Percentiles rank a stretch among this genome's conserved stretches.
Evolutionary conservation across 805 yeast genomes (phyloP).

Genomic region (Geotrichum ghanense): DNA sequence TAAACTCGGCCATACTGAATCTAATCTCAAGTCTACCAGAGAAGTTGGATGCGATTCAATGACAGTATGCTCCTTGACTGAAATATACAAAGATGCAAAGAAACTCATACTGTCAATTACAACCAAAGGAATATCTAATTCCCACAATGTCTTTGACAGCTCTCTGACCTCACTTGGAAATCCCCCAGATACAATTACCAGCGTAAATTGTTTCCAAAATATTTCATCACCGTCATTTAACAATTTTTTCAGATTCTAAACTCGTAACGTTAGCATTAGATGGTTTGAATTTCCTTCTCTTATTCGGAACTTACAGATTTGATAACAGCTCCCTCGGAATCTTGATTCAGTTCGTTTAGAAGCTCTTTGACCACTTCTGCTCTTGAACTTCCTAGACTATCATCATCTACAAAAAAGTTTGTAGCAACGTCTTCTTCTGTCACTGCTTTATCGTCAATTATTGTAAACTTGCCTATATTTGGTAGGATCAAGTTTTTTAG

Average conservation of each 20-base stretch:
- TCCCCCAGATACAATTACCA: constrained; percentile 37
- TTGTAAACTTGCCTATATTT: constrained; percentile 51
- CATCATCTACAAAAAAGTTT: constrained; percentile 49
- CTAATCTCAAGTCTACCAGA: constrained; percentile 55
- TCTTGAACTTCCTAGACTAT: constrained; percentile 32
- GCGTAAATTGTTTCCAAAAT: constrained; percentile 39
- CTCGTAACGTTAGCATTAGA: neutral
- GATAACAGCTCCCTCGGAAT: constrained; percentile 31
- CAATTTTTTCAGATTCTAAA: constrained; percentile 1
- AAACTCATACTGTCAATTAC: constrained; percentile 46
- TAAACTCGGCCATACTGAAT: constrained; percentile 63
- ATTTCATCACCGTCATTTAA: constrained; percentile 7
- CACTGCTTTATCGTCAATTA: constrained; percentile 40
- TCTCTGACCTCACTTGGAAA: constrained; percentile 16
- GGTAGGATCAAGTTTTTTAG: constrained; percentile 72
- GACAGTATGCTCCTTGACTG: constrained; percentile 49
- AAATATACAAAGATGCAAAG: constrained; percentile 47
- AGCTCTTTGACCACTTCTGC: constrained; percentile 31
- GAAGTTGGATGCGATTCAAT: constrained; percentile 63
- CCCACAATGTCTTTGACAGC: constrained; percentile 32
- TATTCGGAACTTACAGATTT: constrained; percentile 7
- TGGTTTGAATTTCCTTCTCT: neutral
- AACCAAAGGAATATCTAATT: constrained; percentile 41
- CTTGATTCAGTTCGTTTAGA: constrained; percentile 50
- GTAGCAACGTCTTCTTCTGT: constrained; percentile 35